Percentiles rank a stretch among this genome's conserved stretches.
phyloP scores from a whole-genome alignment of 371 early-diverging fungal genomes.

The Quaeritorhiza haematococci region DNA sequence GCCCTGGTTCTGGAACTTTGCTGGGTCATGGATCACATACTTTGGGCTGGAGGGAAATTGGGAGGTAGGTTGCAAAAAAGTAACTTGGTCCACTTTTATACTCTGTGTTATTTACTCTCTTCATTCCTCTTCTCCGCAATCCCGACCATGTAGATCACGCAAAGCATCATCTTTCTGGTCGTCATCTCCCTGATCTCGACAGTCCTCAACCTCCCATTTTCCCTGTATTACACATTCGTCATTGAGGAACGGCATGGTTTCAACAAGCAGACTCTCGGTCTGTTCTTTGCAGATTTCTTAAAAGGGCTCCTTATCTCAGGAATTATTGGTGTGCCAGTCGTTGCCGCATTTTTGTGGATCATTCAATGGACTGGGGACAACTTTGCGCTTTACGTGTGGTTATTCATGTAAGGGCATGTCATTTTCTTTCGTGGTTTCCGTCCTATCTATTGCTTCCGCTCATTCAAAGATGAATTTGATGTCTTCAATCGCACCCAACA shows the following conservation, averaged over 20 bases:
- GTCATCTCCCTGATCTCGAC: constrained; percentile 59
- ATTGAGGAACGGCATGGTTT: constrained; percentile 94
- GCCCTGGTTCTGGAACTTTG: constrained; percentile 68
- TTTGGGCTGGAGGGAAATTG: constrained; percentile 64
- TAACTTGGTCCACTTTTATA: not conserved
- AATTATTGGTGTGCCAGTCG: constrained; percentile 71
- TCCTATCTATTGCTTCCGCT: not conserved
- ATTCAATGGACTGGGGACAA: constrained; percentile 76
- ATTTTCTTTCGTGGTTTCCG: constrained; percentile 8
- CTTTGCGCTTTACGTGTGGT: constrained; percentile 88
- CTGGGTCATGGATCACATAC: constrained; percentile 50
- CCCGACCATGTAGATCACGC: constrained; percentile 59
- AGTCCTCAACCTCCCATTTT: constrained; percentile 71
- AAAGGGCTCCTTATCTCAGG: constrained; percentile 67
- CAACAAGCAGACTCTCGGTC: constrained; percentile 85
- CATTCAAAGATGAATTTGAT: constrained; percentile 8
- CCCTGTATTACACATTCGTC: constrained; percentile 87
- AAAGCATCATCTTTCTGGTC: constrained; percentile 73
- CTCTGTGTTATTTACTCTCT: not conserved
- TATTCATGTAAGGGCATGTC: constrained; percentile 74
- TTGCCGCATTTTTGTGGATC: constrained; percentile 79
- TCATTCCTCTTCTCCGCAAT: not conserved
- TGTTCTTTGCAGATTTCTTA: constrained; percentile 79
- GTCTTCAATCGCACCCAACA: constrained; percentile 22
- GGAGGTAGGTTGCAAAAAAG: constrained; percentile 35